Evolutionary conservation across 306 rosid genomes (phyloP), one percentile per base, ranked within the genome.

Genomic region (Vicia sativa): DNA sequence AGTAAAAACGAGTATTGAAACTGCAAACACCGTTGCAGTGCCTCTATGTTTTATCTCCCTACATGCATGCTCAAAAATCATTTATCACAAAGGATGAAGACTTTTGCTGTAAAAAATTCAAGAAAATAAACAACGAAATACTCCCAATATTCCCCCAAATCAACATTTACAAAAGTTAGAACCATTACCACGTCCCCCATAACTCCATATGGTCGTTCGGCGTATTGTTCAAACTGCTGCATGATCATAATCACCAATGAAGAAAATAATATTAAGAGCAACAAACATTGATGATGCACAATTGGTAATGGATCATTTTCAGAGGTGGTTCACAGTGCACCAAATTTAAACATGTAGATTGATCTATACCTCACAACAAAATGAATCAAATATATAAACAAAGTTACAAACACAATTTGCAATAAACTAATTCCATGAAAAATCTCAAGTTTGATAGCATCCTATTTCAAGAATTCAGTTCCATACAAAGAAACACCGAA

Each of bases 141-240:
- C 4, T 13, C 11, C 26, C 29, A 43, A 12, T 10, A 9, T 43
- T 50, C 52, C 58, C 57, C 46, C 50, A 74, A 70, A 65, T 13
- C 41, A 65, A n/a, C 67, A 63, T 12, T 53, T 42, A 53, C 12
- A 31, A 39, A 68, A 64, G 53, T 14, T 57, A 70, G 45, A 70
- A 41, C 9, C 52, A 57, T 45, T 86, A 84, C 87, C 87, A 78
- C 70, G 67, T 86, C 92, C 62, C 90, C 92, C 84, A 75, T 72
- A 31, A 31, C n/a, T 21, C 72, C 66, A 62, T 67, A 77, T 5
- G 87, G 63, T 37, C 85, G 86, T 46, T 62, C 85, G 9, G 75
- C 42, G 31, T 65, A 72, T 52, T 74, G 86, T 25, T 84, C 85
- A 70, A 86, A 60, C 37, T 82, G 90, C 90, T 81, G 85, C 80